These are phyloP conservation scores for Diaporthe velutina DNA, from an alignment of 2,329 filamentous ascomycete species.

Conservation along the genomic window DNA sequence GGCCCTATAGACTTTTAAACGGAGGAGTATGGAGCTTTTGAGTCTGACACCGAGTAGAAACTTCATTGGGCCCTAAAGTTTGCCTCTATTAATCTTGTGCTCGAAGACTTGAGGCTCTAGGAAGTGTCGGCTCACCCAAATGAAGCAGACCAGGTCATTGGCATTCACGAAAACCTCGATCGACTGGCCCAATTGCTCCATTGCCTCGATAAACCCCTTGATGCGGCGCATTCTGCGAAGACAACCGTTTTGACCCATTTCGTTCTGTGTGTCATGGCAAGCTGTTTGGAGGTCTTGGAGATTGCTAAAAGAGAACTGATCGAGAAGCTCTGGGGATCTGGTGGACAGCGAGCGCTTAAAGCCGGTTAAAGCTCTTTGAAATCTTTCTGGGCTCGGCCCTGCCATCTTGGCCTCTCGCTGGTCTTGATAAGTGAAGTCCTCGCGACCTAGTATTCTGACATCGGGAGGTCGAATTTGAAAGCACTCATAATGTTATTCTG, in stretches of 20 bases:
- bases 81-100: background rate
- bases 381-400: conserved; percentile 1
- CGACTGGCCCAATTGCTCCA: background rate
- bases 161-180: conserved; percentile 7
- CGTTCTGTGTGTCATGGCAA: background rate
- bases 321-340: background rate
- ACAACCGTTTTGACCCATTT: background rate
- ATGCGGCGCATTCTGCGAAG: conserved; percentile 1
- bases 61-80: background rate
- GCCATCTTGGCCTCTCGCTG: background rate
- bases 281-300: background rate
- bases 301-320: background rate
- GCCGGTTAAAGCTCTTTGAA: background rate
- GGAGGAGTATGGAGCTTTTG: background rate
- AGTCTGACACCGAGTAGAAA: background rate
- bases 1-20: background rate
- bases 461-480: background rate
- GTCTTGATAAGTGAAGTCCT: background rate
- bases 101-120: background rate
- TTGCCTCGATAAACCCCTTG: background rate
- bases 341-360: conserved; percentile 3
- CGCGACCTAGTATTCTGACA: background rate
- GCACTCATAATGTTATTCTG: background rate
- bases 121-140: background rate
- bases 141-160: conserved; percentile 3